Evolutionary conservation across 2,329 filamentous ascomycete species (phyloP).

Genomic region (Cladosporium halotolerans): DNA sequence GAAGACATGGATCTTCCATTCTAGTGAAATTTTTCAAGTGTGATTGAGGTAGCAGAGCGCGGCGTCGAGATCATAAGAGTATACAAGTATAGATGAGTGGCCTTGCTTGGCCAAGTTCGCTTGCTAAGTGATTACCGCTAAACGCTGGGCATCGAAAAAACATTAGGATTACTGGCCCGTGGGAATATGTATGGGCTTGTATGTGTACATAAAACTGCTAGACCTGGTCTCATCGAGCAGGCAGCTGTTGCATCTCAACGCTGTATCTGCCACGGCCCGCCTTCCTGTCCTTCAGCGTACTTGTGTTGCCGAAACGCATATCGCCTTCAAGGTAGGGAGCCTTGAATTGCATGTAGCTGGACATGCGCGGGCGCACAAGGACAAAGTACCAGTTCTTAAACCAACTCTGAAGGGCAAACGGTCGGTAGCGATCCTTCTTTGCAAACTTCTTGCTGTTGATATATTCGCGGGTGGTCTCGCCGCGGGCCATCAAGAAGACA

Average conservation of each 20-base stretch:
- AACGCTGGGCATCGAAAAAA: background rate
- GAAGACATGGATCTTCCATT: constrained; percentile 67
- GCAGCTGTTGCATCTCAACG: constrained; percentile 64
- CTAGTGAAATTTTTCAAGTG: constrained; percentile 26
- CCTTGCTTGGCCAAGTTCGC: background rate
- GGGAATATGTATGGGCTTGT: background rate
- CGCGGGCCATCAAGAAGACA: constrained; percentile 79
- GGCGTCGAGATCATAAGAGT: background rate
- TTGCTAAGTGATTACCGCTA: no score
- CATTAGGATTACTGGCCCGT: constrained; percentile 7
- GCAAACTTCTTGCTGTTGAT: constrained; percentile 93
- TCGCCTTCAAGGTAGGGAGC: constrained; percentile 58
- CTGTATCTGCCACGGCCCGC: constrained; percentile 47
- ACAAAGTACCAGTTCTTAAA: constrained; percentile 61
- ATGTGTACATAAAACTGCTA: background rate
- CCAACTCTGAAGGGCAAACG: constrained; percentile 69
- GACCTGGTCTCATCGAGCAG: background rate
- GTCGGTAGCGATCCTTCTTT: constrained; percentile 83
- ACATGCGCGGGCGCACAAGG: constrained; percentile 4
- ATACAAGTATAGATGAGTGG: background rate
- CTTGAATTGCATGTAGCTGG: constrained; percentile 12
- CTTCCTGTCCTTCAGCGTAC: constrained; percentile 40
- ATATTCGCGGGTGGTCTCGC: constrained; percentile 93
- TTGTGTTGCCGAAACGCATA: constrained; percentile 62
- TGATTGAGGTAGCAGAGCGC: no score